These are phyloP conservation scores for Acacia acuminata DNA, from an alignment of 306 rosid genomes.

Conservation along the genomic window DNA sequence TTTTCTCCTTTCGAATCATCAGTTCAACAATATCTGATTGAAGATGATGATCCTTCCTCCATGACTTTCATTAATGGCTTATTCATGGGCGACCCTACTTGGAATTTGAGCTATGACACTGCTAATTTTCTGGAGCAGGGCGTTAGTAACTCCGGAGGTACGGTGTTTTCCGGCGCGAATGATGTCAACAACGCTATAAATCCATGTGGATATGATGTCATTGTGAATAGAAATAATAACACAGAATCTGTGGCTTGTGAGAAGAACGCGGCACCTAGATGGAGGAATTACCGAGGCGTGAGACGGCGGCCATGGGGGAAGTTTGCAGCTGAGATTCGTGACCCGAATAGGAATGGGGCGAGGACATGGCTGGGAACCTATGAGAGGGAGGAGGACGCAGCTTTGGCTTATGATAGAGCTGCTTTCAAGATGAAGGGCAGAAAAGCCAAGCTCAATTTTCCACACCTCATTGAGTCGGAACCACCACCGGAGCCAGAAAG, in stretches of 20 bases:
- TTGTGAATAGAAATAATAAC: background rate
- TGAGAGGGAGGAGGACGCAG: conserved; percentile 53
- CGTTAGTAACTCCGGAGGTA: background rate
- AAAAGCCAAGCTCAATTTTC: conserved; percentile 39
- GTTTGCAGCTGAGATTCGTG: conserved; percentile 47
- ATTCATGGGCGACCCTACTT: background rate
- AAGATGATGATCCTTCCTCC: background rate
- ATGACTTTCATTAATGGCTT: background rate
- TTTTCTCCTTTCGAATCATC: background rate
- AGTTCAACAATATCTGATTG: background rate
- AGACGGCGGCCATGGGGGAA: conserved; percentile 57
- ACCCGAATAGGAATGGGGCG: conserved; percentile 46
- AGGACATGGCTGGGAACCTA: conserved; percentile 76
- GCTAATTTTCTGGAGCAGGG: background rate
- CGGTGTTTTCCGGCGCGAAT: background rate
- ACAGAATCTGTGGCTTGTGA: background rate
- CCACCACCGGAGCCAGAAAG: background rate
- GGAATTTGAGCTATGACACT: background rate
- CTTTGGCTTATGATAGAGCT: conserved; percentile 65
- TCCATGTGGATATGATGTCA: background rate
- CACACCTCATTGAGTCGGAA: background rate
- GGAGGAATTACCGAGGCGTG: conserved; percentile 45
- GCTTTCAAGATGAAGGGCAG: conserved; percentile 62
- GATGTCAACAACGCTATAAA: background rate
- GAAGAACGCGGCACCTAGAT: background rate